Evolutionary conservation across 1,139 yeast genomes (phyloP).

Genomic region (Blastobotrys capitulatus): DNA sequence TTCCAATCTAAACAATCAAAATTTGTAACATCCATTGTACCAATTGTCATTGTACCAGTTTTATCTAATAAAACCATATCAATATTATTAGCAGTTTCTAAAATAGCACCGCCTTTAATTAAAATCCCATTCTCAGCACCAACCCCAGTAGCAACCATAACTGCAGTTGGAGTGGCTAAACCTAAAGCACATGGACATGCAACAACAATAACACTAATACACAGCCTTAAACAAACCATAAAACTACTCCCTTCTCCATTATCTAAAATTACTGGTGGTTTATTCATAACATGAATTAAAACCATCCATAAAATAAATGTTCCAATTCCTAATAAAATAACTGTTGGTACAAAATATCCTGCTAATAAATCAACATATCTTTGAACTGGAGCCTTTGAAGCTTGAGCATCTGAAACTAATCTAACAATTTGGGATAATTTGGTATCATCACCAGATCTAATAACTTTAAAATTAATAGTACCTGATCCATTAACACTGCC

Average conservation of each 20-base stretch:
- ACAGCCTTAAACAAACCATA: conserved; percentile 67
- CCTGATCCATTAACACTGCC: conserved; percentile 88
- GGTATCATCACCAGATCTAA: conserved; percentile 73
- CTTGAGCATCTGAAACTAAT: conserved; percentile 85
- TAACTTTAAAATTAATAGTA: conserved; percentile 60
- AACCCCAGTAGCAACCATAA: conserved; percentile 97
- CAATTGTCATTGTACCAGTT: conserved; percentile 91
- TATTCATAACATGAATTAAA: conserved; percentile 36
- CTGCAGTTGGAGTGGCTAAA: conserved; percentile 95
- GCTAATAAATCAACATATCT: conserved; percentile 82
- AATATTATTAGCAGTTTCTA: conserved; percentile 66
- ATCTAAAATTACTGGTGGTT: conserved; percentile 54
- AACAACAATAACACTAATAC: conserved; percentile 92
- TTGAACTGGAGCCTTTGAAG: conserved; percentile 85
- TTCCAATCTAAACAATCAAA: conserved; percentile 18
- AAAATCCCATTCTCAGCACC: conserved; percentile 88
- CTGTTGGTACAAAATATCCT: conserved; percentile 76
- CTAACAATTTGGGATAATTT: conserved; percentile 82
- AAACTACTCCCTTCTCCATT: conserved; percentile 52
- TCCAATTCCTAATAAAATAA: conserved; percentile 51
- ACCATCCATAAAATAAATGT: conserved; percentile 71
- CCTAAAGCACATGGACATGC: conserved; percentile 99
- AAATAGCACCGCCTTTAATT: conserved; percentile 87
- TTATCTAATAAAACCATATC: conserved; percentile 81
- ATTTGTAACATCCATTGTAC: conserved; percentile 58